Evolutionary conservation across 495 filamentous ascomycete genomes (phyloP).

Genomic region (Podospora appendiculata): DNA sequence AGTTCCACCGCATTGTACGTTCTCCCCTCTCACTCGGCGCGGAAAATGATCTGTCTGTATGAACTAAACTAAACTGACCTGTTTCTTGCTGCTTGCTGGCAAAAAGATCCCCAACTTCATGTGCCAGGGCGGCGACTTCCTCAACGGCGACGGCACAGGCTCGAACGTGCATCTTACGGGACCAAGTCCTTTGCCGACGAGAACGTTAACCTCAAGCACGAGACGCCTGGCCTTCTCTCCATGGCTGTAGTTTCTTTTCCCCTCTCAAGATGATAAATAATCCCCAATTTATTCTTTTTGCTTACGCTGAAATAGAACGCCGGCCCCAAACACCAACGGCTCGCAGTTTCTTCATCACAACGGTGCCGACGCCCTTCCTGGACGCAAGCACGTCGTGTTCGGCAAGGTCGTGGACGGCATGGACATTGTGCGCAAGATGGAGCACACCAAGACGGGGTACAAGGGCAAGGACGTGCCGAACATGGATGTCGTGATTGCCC

Average conservation of each 20-base stretch:
- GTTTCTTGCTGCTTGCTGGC: too few species aligned
- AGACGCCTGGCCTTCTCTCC: slow-evolving; percentile 68
- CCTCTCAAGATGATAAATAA: too few species aligned
- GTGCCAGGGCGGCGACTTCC: slow-evolving; percentile 91
- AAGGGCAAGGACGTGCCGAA: slow-evolving; percentile 71
- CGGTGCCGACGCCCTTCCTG: slow-evolving; percentile 76
- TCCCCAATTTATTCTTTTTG: too few species aligned
- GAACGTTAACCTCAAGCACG: slow-evolving; percentile 76
- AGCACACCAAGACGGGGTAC: slow-evolving; percentile 70
- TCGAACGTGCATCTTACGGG: slow-evolving; percentile 81
- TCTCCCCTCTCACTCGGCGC: too few species aligned
- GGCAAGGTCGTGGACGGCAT: slow-evolving; percentile 85
- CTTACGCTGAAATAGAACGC: slow-evolving; percentile 77
- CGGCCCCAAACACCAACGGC: slow-evolving; percentile 88
- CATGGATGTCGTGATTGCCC: slow-evolving; percentile 73
- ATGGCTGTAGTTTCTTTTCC: slow-evolving; percentile 68
- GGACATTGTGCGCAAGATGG: slow-evolving; percentile 81
- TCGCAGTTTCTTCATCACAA: slow-evolving; percentile 97
- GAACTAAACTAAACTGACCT: too few species aligned
- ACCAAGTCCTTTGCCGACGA: slow-evolving; percentile 82
- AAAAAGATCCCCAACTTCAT: slow-evolving; percentile 99
- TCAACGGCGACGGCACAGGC: slow-evolving; percentile 89
- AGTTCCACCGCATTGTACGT: slow-evolving; percentile 90
- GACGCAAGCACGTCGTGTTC: slow-evolving; percentile 94
- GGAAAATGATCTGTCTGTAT: too few species aligned